phyloP scores from a whole-genome alignment of 805 yeast species.

The Debaryomyces tyrocola region DNA sequence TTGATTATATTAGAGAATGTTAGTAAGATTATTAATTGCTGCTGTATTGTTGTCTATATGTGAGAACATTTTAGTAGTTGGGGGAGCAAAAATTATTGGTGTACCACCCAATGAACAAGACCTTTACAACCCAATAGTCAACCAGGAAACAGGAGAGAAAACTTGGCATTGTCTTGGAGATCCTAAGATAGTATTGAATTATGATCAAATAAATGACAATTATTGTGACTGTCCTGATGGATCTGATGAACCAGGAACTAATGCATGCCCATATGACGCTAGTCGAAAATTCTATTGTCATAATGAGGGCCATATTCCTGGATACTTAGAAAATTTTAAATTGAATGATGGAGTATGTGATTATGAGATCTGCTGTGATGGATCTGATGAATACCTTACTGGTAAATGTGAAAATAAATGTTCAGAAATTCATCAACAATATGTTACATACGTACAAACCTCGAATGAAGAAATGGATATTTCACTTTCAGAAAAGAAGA shows the following conservation, averaged over 20 bases:
- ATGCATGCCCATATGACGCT: slow-evolving; percentile 58
- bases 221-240: slow-evolving; percentile 98
- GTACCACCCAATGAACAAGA: slow-evolving; percentile 38
- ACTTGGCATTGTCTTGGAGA: slow-evolving; percentile 69
- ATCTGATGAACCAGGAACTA: slow-evolving; percentile 93
- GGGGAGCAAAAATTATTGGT: slow-evolving; percentile 22
- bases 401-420: slow-evolving; percentile 58
- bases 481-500: slow-evolving; percentile 28
- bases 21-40: neutral
- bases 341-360: slow-evolving; percentile 94
- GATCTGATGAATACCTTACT: slow-evolving; percentile 71
- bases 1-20: too few relatives aligned
- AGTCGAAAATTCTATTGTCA: slow-evolving; percentile 63
- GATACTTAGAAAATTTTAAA: slow-evolving; percentile 60
- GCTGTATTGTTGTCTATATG: neutral
- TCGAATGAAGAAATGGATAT: slow-evolving; percentile 15
- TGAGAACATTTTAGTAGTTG: neutral
- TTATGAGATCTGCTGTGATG: slow-evolving; percentile 87
- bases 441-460: slow-evolving; percentile 14
- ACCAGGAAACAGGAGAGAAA: slow-evolving; percentile 35
- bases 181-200: slow-evolving; percentile 62
- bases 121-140: slow-evolving; percentile 50
- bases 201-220: slow-evolving; percentile 76
- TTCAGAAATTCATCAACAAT: slow-evolving; percentile 45
- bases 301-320: slow-evolving; percentile 69